phyloP scores from a whole-genome alignment of 441 rosid species.

The Arabidopsis hybrid region DNA sequence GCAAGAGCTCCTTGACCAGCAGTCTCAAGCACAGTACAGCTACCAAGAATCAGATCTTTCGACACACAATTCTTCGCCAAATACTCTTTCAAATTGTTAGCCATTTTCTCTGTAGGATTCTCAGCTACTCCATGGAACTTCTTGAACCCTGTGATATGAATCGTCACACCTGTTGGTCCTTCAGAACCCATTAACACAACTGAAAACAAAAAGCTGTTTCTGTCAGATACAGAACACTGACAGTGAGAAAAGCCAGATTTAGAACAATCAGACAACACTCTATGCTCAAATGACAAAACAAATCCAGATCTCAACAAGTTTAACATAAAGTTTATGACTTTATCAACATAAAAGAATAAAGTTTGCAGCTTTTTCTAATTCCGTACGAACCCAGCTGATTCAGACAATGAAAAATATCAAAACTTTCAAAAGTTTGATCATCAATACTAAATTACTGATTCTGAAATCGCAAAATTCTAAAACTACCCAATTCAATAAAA shows the following conservation, averaged over 20 bases:
- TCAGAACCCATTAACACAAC: constrained; percentile 83
- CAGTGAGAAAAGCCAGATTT: constrained; percentile 16
- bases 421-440: background rate
- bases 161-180: constrained; percentile 76
- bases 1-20: constrained; percentile 86
- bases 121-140: constrained; percentile 97
- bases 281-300: constrained; percentile 16
- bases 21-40: constrained; percentile 81
- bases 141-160: constrained; percentile 91
- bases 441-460: background rate
- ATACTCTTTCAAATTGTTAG: constrained; percentile 69
- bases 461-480: background rate
- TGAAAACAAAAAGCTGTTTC: constrained; percentile 18
- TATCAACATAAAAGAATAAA: background rate
- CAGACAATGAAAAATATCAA: background rate
- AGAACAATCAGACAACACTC: constrained; percentile 39
- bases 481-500: constrained; percentile 3
- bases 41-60: constrained; percentile 72
- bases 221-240: background rate
- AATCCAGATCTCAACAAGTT: constrained; percentile 26
- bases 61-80: constrained; percentile 72
- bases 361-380: constrained; percentile 8
- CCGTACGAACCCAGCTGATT: background rate
- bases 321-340: background rate
- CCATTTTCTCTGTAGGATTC: constrained; percentile 90